Conservation (phyloP, 139 green algal genomes). For the Chlorella vulgaris region DNA sequence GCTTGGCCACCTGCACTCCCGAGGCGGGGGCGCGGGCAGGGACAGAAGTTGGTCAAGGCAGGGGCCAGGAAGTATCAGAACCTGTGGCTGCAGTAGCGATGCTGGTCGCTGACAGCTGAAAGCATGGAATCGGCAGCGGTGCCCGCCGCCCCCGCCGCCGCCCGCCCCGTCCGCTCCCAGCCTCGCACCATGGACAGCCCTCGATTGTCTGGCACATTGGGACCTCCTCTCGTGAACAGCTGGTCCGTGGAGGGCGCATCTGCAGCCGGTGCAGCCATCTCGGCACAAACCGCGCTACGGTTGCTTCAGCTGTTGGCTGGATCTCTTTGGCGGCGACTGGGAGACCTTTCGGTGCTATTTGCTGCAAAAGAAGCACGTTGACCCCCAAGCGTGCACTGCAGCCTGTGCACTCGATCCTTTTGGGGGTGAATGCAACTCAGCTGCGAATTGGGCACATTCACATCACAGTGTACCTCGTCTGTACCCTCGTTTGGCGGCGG, state of each 20-base stretch:
- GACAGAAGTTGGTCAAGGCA: not conserved
- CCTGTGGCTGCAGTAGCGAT: too few relatives aligned
- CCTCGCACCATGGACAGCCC: conserved; percentile 48
- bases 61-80: too few relatives aligned
- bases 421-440: too few relatives aligned
- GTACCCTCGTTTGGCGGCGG: too few relatives aligned
- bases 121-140: not conserved
- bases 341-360: too few relatives aligned
- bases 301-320: not conserved
- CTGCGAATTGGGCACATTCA: too few relatives aligned
- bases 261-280: conserved; percentile 5
- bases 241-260: not conserved
- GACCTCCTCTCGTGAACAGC: conserved; percentile 54
- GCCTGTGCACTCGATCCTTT: too few relatives aligned
- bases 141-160: not conserved
- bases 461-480: too few relatives aligned
- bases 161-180: not conserved
- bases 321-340: too few relatives aligned
- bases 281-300: not conserved
- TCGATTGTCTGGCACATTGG: conserved; percentile 43
- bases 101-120: too few relatives aligned
- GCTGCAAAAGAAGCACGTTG: too few relatives aligned
- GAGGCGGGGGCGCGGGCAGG: not conserved
- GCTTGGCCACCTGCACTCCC: conserved; percentile 44
- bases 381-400: too few relatives aligned